Conservation (phyloP, 2,329 filamentous ascomycete species). For the Colletotrichum australisinense region DNA sequence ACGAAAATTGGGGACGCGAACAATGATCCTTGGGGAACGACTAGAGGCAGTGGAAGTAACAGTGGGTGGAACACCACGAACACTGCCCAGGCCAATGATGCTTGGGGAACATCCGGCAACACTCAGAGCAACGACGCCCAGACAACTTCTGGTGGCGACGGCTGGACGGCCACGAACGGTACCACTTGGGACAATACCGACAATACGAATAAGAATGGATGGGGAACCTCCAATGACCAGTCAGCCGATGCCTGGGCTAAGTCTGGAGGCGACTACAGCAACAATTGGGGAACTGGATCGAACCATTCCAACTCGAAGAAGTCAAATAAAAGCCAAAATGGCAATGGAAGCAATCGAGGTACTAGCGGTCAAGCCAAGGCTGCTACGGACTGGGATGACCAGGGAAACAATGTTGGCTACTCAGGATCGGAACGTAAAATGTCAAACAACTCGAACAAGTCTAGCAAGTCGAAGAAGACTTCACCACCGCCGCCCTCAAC, state of each 20-base stretch:
- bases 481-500: not conserved
- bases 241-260: slow-evolving; percentile 9
- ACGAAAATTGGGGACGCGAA: slow-evolving; percentile 9
- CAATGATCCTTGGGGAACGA: slow-evolving; percentile 18
- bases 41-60: slow-evolving; percentile 24
- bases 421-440: not conserved
- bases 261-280: slow-evolving; percentile 4
- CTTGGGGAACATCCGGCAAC: slow-evolving; percentile 10
- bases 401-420: slow-evolving; percentile 32
- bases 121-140: slow-evolving; percentile 11
- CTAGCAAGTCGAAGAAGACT: slow-evolving; percentile 11
- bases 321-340: slow-evolving; percentile 14
- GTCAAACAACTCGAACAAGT: slow-evolving; percentile 9
- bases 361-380: slow-evolving; percentile 4
- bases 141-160: slow-evolving; percentile 4
- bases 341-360: slow-evolving; percentile 15
- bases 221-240: slow-evolving; percentile 1
- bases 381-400: slow-evolving; percentile 16
- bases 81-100: slow-evolving; percentile 30
- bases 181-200: slow-evolving; percentile 9
- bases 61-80: slow-evolving; percentile 27
- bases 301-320: slow-evolving; percentile 30
- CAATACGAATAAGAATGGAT: slow-evolving; percentile 8
- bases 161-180: slow-evolving; percentile 8
- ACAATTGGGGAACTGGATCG: slow-evolving; percentile 22